Conservation (phyloP, 805 yeast genomes). For the Yarrowia hollandica region DNA sequence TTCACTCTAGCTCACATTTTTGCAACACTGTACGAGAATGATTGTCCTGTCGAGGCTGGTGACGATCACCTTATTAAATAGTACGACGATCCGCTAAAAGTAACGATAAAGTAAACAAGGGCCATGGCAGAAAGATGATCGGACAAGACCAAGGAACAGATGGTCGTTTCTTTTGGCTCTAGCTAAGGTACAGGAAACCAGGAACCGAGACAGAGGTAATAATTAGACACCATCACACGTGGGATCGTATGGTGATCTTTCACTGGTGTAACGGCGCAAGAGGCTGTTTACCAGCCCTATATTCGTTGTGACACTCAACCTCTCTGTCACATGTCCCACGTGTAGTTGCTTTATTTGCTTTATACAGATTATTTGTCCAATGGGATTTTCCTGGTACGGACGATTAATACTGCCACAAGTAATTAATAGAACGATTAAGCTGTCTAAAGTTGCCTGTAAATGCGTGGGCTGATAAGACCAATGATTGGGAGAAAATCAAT, state of each 20-base stretch:
- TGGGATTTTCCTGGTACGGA: no score
- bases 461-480: constrained; percentile 11
- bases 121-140: background rate
- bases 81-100: background rate
- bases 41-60: background rate
- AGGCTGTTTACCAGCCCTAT: no score
- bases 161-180: background rate
- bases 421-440: background rate
- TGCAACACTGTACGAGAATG: background rate
- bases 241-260: background rate
- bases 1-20: background rate
- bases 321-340: no score
- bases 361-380: no score
- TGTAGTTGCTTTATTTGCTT: no score
- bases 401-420: no score
- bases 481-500: constrained; percentile 1
- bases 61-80: background rate
- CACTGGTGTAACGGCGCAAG: no score
- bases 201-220: background rate
- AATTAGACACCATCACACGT: background rate
- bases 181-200: background rate
- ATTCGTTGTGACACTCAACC: no score
- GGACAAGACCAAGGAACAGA: background rate
- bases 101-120: background rate
- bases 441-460: background rate